Evolutionary conservation across 1,284 basidiomycete species (phyloP).

Genomic region (Schizophyllum commune): DNA sequence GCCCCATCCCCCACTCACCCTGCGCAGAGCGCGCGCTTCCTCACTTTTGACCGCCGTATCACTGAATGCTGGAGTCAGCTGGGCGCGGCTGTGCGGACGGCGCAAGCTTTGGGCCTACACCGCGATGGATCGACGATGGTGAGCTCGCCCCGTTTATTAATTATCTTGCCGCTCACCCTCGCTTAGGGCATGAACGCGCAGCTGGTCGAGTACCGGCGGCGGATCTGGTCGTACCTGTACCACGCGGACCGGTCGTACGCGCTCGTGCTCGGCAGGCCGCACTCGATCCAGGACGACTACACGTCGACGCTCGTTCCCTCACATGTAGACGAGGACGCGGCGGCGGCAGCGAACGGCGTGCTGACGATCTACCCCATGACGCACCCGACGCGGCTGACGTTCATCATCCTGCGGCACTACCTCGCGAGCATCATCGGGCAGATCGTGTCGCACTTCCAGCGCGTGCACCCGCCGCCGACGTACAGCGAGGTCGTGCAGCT

Average conservation of each 20-base stretch:
- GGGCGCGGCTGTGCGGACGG: slow-evolving; percentile 87
- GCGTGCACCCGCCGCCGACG: slow-evolving; percentile 73
- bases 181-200: slow-evolving; percentile 66
- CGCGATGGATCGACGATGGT: slow-evolving; percentile 84
- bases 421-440: slow-evolving; percentile 83
- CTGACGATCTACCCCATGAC: slow-evolving; percentile 26
- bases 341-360: slow-evolving; percentile 17
- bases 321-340: slow-evolving; percentile 72
- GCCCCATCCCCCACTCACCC: slow-evolving; percentile 9
- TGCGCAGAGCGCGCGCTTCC: slow-evolving; percentile 77
- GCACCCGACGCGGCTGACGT: slow-evolving; percentile 79
- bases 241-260: slow-evolving; percentile 90
- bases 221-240: slow-evolving; percentile 92
- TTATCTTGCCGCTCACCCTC: not conserved
- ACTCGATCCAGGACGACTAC: slow-evolving; percentile 82
- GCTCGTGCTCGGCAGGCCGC: slow-evolving; percentile 86
- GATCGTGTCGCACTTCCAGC: slow-evolving; percentile 94
- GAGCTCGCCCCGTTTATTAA: too few species aligned
- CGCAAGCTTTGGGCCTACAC: slow-evolving; percentile 90
- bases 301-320: slow-evolving; percentile 78
- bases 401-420: slow-evolving; percentile 80
- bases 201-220: slow-evolving; percentile 82
- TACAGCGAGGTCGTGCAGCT: slow-evolving; percentile 81
- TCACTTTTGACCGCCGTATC: slow-evolving; percentile 82
- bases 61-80: slow-evolving; percentile 95